Conservation (phyloP, 2,329 filamentous ascomycete species). For the Hypoxylon sp. region DNA sequence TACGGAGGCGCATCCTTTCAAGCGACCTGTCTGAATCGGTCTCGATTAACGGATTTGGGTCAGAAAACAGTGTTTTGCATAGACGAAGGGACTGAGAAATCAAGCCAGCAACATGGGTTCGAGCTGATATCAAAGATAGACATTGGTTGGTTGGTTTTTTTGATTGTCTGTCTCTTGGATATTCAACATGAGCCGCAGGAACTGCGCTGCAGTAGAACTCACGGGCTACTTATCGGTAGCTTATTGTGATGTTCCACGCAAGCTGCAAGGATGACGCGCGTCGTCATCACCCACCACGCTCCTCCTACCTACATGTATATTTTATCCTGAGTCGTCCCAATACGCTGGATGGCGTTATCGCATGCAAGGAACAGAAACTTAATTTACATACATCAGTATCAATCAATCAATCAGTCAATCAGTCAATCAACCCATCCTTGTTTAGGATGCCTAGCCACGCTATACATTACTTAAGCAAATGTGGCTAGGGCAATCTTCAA, state of each 20-base stretch:
- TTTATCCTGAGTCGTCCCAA: constrained; percentile 11
- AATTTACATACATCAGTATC: not conserved
- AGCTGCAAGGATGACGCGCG: constrained; percentile 36
- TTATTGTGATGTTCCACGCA: constrained; percentile 36
- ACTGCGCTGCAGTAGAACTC: constrained; percentile 3
- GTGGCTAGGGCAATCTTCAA: not conserved
- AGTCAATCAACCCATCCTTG: not conserved
- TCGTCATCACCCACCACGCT: constrained; percentile 37
- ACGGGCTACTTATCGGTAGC: constrained; percentile 26
- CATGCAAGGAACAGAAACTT: not conserved
- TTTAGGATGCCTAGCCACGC: not conserved
- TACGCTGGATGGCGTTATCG: constrained; percentile 4
- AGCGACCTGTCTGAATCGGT: constrained; percentile 45
- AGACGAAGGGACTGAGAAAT: constrained; percentile 6
- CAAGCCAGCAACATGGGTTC: not conserved
- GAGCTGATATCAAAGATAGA: constrained; percentile 8
- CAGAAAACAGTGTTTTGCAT: constrained; percentile 25
- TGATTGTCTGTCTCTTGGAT: constrained; percentile 8
- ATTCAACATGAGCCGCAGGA: constrained; percentile 14
- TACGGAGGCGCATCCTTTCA: constrained; percentile 57
- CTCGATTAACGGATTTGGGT: constrained; percentile 2
- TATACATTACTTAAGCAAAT: constrained; percentile 16
- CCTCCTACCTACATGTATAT: not conserved
- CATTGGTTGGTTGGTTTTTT: not conserved
- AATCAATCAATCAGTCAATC: not conserved